Base-by-base conservation (phyloP, 164 flowering plant genomes). In the Houttuynia cordata region DNA sequence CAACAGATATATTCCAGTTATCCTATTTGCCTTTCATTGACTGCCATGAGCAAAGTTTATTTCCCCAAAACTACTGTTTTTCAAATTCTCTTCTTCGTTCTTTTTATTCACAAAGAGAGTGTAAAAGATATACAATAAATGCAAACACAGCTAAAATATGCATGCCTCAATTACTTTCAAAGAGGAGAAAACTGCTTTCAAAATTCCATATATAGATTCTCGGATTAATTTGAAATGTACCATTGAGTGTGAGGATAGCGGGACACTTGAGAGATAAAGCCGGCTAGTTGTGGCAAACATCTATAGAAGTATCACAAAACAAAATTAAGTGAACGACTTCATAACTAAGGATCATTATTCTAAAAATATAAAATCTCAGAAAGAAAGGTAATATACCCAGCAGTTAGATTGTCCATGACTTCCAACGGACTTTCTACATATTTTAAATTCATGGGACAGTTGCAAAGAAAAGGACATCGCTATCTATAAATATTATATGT, bases 401-500 rank as follows among this genome's bases (percentile, higher is more conserved):
- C 60, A 71, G 54, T 64, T 66, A 58, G 45, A 34, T 61, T 57
- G 63, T 39, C 65, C 60, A 53, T 56, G 67, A 60, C 39, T 49
- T 39, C 57, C 45, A 2, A 30, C 37, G 34, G 52, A 39, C 20
- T 64, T 61, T 65, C 64, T 68, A 59, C 70, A 66, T 60, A 80
- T 60, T 39, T 81, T 73, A 58, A 74, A 58, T 34, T 83, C 79
- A 62, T 62, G 76, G 65, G 81, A 73, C 53, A 82, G 63, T 64
- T 72, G 87, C 73, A 82, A 68, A n/a, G 91, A 77, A 70, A 78
- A 68, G 62, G 76, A 61, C 62, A 68, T 54, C 24, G 74, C 78
- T 95, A 85, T 83, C 23, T 63, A 57, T 56, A 6, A 30, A 30
- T 2, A 30, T 6, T 2, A 6, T 2, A 30, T 2, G 37, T 6